Evolutionary conservation across 2,329 filamentous ascomycete genomes (phyloP).

Genomic region (Talaromyces sp.): DNA sequence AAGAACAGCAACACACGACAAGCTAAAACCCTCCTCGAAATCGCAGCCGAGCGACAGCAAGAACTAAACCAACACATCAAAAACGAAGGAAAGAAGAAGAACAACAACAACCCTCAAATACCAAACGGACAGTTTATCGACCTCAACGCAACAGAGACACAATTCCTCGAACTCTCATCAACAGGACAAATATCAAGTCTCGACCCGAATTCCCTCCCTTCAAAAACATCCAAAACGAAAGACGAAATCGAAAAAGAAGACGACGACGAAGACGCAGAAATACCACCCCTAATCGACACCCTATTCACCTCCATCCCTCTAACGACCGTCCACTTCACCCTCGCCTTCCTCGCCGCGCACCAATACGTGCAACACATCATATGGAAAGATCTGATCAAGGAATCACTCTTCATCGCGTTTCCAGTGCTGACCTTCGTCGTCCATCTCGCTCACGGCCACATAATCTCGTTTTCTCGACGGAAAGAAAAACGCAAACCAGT

Average conservation of each 20-base stretch:
- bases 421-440: conserved; percentile 44
- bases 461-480: conserved; percentile 30
- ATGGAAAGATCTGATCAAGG: conserved; percentile 30
- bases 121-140: conserved; percentile 10
- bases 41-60: conserved; percentile 43
- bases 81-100: background rate
- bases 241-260: background rate
- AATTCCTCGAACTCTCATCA: conserved; percentile 30
- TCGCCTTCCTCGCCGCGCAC: conserved; percentile 45
- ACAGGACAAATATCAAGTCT: conserved; percentile 26
- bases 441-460: conserved; percentile 44
- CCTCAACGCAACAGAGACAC: conserved; percentile 21
- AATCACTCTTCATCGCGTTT: conserved; percentile 39
- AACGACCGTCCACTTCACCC: conserved; percentile 44
- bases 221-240: conserved; percentile 7
- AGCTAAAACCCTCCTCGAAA: conserved; percentile 42
- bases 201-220: conserved; percentile 24
- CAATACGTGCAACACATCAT: conserved; percentile 43
- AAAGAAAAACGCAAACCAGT: conserved; percentile 6
- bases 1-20: conserved; percentile 20
- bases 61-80: conserved; percentile 25
- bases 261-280: conserved; percentile 14
- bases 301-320: conserved; percentile 42
- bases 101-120: background rate
- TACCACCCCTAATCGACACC: conserved; percentile 43